Percentiles rank a stretch among this genome's conserved stretches.
These are phyloP conservation scores for Rutstroemia sp. DNA, from an alignment of 2,329 filamentous ascomycete species.

Conservation along the genomic window DNA sequence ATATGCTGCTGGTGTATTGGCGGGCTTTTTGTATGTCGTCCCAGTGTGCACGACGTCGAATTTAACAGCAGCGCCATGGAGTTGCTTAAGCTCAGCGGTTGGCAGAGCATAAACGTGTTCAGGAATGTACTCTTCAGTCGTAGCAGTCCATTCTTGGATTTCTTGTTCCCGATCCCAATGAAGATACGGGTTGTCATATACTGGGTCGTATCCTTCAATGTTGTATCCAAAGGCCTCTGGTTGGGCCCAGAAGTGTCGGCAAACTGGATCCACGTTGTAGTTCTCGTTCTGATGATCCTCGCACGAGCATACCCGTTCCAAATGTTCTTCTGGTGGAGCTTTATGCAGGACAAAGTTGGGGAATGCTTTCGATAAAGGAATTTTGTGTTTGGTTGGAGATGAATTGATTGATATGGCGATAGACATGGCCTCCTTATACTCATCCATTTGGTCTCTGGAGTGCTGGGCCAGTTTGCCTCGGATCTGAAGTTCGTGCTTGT, in stretches of 20 bases:
- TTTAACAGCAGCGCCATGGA: not conserved
- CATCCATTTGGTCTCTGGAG: not conserved
- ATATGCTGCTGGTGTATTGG: not conserved
- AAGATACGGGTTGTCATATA: slow-evolving; percentile 1
- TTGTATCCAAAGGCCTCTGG: not conserved
- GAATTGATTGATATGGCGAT: not conserved
- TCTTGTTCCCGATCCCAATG: not conserved
- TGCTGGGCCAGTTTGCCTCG: no score
- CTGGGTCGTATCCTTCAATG: slow-evolving; percentile 15
- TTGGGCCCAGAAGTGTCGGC: not conserved
- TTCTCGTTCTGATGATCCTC: not conserved
- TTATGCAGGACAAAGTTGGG: not conserved
- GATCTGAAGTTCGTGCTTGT: no score
- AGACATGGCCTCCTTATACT: not conserved
- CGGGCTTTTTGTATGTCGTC: not conserved
- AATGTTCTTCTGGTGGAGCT: not conserved
- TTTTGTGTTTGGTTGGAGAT: not conserved
- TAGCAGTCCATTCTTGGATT: not conserved
- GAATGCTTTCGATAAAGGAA: not conserved
- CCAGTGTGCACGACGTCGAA: slow-evolving; percentile 1
- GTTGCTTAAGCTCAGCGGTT: not conserved
- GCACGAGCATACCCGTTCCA: no score
- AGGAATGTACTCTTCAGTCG: not conserved
- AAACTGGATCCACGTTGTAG: not conserved
- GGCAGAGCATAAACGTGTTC: slow-evolving; percentile 3